Percentiles rank a stretch among this genome's conserved stretches.
These are phyloP conservation scores for Pseudocercospora fuligena DNA, from an alignment of 2,329 filamentous ascomycete species.

Conservation along the genomic window DNA sequence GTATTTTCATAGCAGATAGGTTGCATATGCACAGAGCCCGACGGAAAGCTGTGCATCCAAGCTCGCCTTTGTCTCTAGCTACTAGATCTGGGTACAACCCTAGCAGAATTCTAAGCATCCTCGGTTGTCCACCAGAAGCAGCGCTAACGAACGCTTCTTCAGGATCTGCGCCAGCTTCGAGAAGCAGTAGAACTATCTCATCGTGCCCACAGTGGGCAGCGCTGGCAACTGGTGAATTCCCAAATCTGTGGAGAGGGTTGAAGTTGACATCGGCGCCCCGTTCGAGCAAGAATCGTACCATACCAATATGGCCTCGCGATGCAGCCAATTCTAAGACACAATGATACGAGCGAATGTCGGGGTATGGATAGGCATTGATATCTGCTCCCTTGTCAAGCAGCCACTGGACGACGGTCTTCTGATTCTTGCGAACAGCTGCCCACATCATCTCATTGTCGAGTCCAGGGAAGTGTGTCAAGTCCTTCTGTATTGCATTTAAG, in stretches of 20 bases:
- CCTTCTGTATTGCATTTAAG: slow-evolving; percentile 7
- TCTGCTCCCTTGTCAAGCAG: slow-evolving; percentile 4
- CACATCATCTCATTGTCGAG: slow-evolving; percentile 9
- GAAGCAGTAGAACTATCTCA: slow-evolving; percentile 4
- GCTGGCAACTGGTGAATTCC: neutral
- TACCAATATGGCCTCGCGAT: neutral
- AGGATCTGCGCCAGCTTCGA: slow-evolving; percentile 8
- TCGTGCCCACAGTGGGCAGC: slow-evolving; percentile 11
- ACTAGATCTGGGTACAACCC: neutral
- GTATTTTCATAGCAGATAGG: neutral
- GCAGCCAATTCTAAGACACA: slow-evolving; percentile 5
- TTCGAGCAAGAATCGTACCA: slow-evolving; percentile 2
- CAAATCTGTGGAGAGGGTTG: neutral
- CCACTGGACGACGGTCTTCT: neutral
- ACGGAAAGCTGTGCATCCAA: neutral
- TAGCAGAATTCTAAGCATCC: slow-evolving; percentile 7
- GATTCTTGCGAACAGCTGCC: slow-evolving; percentile 8
- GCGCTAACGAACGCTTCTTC: neutral
- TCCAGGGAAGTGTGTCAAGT: neutral
- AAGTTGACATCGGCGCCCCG: slow-evolving; percentile 10
- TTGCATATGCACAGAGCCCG: neutral
- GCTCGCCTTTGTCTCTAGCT: neutral
- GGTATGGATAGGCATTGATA: neutral
- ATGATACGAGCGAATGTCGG: neutral
- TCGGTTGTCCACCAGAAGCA: neutral